Conservation (phyloP, 345 rosid genomes). For the Raphanus sativus region DNA sequence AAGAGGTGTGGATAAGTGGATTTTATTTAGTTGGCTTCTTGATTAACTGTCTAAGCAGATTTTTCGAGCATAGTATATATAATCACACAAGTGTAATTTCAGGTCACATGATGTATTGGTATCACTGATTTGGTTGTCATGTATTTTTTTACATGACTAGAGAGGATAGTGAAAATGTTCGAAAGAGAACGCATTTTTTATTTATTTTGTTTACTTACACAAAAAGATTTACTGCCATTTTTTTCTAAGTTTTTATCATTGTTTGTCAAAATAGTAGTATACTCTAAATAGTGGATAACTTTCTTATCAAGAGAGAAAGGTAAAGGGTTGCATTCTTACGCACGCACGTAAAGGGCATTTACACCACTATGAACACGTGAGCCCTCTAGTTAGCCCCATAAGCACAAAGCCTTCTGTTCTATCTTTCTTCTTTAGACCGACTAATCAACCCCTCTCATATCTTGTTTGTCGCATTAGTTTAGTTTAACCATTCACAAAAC, state of each 20-base stretch:
- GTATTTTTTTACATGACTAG: neutral
- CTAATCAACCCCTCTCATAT: conserved; percentile 11
- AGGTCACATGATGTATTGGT: neutral
- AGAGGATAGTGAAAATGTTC: neutral
- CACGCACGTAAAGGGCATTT: conserved; percentile 19
- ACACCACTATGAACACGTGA: neutral
- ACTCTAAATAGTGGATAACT: neutral
- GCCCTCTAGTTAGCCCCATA: neutral
- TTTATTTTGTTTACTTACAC: neutral
- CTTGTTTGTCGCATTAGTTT: conserved; percentile 6
- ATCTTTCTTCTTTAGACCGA: neutral
- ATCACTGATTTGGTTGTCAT: neutral
- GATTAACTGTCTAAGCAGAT: neutral
- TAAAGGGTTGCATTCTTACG: conserved; percentile 24
- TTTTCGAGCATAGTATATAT: neutral
- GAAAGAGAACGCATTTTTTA: neutral
- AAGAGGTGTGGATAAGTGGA: neutral
- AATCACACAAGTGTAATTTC: neutral
- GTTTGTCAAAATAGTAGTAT: neutral
- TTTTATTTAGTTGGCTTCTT: neutral
- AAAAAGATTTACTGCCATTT: neutral
- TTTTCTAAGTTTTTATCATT: neutral
- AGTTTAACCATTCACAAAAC: conserved; percentile 18
- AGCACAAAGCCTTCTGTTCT: neutral
- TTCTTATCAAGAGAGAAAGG: conserved; percentile 13